Base-by-base conservation (phyloP, 2,329 filamentous ascomycete genomes). In the Colletotrichum sublineola region DNA sequence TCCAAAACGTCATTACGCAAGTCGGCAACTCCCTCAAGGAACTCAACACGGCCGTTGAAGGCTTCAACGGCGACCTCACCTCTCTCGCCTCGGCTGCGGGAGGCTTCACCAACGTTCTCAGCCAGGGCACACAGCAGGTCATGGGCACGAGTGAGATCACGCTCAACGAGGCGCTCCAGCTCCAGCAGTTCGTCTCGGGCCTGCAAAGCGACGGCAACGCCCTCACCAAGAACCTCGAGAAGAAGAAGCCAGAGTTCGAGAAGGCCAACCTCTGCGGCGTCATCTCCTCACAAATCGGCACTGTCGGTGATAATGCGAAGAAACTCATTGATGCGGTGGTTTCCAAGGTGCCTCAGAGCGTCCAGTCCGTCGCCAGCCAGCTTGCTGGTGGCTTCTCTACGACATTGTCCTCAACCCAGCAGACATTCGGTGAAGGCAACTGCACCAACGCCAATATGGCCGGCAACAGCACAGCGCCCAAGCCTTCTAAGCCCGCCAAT, bases 251-350 rank as follows among this genome's bases (percentile, higher is more conserved):
- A n/a, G 68, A 72, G 18, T 68, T 81, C 58, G 63, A 80, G 68
- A 75, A 78, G 67, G 78, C 77, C 38, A 75, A 74, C 63, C 76
- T 78, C 5, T 81, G 80, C 75, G 71, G 68, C 29, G 70, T 75
- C 50, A 75, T 79, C 56, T 75, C 75, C 61, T 33, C 73, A n/a
- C 69, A 78, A 66, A 66, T 79, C 40, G 55, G n/a, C 38, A 67
- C 75, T 58, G 76, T 80, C 67, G 76, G 75, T 74, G 57, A 42
- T 2, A 73, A 73, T 66, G 77, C 77, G 5, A 55, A 77, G 69
- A 68, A 65, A n/a, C 78, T 81, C 33, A 80, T 80, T 67, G 68
- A 77, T n/a, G 67, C 78, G 44, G 74, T 79, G 48, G 76, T 81
- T 29, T 36, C 38, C 63, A 80, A 80, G 76, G 77, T 80, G 2